These are phyloP conservation scores for Aureobasidium sp. DNA, from an alignment of 2,329 filamentous ascomycete species.

Conservation along the genomic window DNA sequence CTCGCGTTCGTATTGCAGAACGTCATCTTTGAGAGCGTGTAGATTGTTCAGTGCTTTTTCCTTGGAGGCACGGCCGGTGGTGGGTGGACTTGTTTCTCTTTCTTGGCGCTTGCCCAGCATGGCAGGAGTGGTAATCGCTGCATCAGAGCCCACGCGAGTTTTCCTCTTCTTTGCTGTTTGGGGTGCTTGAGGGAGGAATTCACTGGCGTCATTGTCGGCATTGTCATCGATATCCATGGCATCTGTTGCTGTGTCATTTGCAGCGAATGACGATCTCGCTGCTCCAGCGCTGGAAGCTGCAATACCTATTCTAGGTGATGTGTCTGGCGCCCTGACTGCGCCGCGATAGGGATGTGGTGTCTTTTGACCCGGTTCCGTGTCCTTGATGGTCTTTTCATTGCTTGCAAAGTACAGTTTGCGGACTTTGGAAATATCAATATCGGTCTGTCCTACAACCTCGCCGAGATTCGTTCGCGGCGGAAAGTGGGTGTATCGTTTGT, in stretches of 20 bases:
- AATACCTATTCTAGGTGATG: constrained; percentile 20
- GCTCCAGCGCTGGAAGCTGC: constrained; percentile 16
- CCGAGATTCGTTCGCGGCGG: constrained; percentile 84
- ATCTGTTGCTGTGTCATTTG: background rate
- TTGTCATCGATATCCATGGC: background rate
- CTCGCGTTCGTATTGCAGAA: constrained; percentile 88
- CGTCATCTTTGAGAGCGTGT: constrained; percentile 72
- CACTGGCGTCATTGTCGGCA: background rate
- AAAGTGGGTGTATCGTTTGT: constrained; percentile 76
- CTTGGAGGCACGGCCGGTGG: constrained; percentile 74
- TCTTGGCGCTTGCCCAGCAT: constrained; percentile 36
- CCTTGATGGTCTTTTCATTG: constrained; percentile 18
- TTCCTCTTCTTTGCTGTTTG: constrained; percentile 24
- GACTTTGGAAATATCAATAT: constrained; percentile 64
- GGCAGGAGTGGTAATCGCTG: constrained; percentile 24
- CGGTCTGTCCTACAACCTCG: constrained; percentile 85
- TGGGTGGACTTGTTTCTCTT: constrained; percentile 80
- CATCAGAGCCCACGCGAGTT: constrained; percentile 17
- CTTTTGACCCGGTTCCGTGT: background rate
- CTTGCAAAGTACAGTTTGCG: constrained; percentile 60
- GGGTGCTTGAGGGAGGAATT: background rate
- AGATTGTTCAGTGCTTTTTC: constrained; percentile 71
- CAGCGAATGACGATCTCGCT: background rate
- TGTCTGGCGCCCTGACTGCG: constrained; percentile 13
- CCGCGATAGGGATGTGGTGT: constrained; percentile 12